These are phyloP conservation scores for Incumbomyces lentus DNA, from an alignment of 2,329 filamentous ascomycete genomes.

Conservation along the genomic window DNA sequence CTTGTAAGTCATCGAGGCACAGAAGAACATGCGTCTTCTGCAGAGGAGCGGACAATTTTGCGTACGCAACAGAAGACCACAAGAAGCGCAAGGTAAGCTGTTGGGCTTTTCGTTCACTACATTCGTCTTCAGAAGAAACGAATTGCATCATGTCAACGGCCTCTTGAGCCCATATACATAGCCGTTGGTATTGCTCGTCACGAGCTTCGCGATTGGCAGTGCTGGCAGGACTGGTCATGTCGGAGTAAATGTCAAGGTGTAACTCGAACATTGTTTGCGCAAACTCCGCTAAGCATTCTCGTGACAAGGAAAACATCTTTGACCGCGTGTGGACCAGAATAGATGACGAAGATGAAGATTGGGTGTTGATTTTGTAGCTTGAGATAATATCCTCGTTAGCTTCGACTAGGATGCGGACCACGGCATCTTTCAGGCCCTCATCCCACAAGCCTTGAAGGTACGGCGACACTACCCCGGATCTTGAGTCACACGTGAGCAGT, in stretches of 20 bases:
- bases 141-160: constrained; percentile 44
- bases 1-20: constrained; percentile 54
- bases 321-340: neutral
- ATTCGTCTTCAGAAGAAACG: constrained; percentile 18
- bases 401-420: constrained; percentile 43
- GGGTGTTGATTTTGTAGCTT: neutral
- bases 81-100: constrained; percentile 49
- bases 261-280: constrained; percentile 55
- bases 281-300: constrained; percentile 11
- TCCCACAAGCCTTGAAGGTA: constrained; percentile 48
- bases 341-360: neutral
- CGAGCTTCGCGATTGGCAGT: constrained; percentile 44
- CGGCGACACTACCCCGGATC: constrained; percentile 28
- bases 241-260: constrained; percentile 54
- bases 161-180: constrained; percentile 51
- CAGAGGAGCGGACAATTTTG: constrained; percentile 46
- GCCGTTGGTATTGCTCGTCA: constrained; percentile 45
- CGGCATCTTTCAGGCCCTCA: constrained; percentile 43
- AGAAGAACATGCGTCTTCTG: constrained; percentile 50
- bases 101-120: constrained; percentile 26
- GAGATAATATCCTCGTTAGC: constrained; percentile 42
- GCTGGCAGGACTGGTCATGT: constrained; percentile 52
- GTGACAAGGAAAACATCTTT: neutral
- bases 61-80: constrained; percentile 55
- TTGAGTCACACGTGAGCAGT: constrained; percentile 28